Conservation (phyloP, 768 basidiomycete species). For the Trametes meyenii region DNA sequence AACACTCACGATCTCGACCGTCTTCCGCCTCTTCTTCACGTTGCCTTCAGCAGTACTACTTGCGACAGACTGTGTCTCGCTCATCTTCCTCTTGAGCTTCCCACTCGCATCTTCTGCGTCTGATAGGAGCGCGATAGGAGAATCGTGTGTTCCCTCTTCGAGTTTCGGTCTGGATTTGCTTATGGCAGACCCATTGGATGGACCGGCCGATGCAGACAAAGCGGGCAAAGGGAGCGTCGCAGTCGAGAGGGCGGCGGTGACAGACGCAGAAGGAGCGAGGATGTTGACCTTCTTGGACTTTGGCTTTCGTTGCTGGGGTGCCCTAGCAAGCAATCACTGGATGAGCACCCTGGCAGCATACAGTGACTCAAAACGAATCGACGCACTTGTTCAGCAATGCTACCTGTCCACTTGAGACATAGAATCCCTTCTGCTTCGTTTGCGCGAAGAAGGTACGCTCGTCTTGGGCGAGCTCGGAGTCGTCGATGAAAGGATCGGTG, state of each 20-base stretch:
- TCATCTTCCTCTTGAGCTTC: slow-evolving; percentile 33
- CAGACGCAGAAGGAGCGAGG: slow-evolving; percentile 34
- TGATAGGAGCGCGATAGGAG: slow-evolving; percentile 49
- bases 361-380: slow-evolving; percentile 30
- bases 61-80: slow-evolving; percentile 14
- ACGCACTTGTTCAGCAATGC: slow-evolving; percentile 73
- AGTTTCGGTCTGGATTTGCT: slow-evolving; percentile 32
- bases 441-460: slow-evolving; percentile 89
- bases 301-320: slow-evolving; percentile 64
- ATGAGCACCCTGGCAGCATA: not conserved
- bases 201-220: slow-evolving; percentile 3
- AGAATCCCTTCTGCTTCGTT: slow-evolving; percentile 92
- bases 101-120: slow-evolving; percentile 40
- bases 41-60: slow-evolving; percentile 19
- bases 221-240: slow-evolving; percentile 24
- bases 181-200: slow-evolving; percentile 3
- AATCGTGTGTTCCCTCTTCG: slow-evolving; percentile 51
- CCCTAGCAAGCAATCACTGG: slow-evolving; percentile 31
- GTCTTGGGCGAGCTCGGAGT: slow-evolving; percentile 90
- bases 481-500: slow-evolving; percentile 95
- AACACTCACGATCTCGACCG: slow-evolving; percentile 61
- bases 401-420: slow-evolving; percentile 87
- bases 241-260: slow-evolving; percentile 31
- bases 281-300: slow-evolving; percentile 59
- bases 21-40: slow-evolving; percentile 67